Evolutionary conservation across 2,329 filamentous ascomycete genomes (phyloP).

Genomic region (Penicillium sp.): DNA sequence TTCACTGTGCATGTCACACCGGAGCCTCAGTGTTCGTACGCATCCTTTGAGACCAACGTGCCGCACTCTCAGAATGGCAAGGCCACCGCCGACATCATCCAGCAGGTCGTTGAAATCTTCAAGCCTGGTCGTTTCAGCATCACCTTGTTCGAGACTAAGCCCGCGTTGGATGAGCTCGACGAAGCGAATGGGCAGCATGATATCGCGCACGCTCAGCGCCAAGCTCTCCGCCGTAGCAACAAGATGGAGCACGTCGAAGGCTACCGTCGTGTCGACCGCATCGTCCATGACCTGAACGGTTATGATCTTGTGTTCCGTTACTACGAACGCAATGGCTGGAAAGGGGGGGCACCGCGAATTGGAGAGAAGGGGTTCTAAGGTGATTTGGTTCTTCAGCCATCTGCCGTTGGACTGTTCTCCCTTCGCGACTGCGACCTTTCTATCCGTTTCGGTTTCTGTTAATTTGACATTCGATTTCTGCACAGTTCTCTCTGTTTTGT

Average conservation of each 20-base stretch:
- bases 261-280: constrained; percentile 86
- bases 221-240: constrained; percentile 42
- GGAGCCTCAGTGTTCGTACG: constrained; percentile 94
- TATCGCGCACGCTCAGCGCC: constrained; percentile 42
- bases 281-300: constrained; percentile 95
- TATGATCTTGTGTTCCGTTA: constrained; percentile 97
- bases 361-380: constrained; percentile 47
- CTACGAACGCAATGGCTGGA: constrained; percentile 86
- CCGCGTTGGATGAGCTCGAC: constrained; percentile 39
- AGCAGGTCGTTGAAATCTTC: constrained; percentile 94
- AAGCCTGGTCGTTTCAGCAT: constrained; percentile 97
- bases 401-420: background rate
- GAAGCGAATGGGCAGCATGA: constrained; percentile 32
- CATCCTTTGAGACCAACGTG: constrained; percentile 97
- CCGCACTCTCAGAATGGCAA: constrained; percentile 83
- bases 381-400: background rate
- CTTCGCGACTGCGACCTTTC: constrained; percentile 12
- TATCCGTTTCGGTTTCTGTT: constrained; percentile 7
- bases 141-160: constrained; percentile 90
- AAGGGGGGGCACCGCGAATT: constrained; percentile 60
- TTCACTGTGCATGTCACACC: constrained; percentile 98
- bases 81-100: constrained; percentile 83
- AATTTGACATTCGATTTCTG: constrained; percentile 1
- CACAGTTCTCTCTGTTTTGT: background rate
- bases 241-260: constrained; percentile 77